These are phyloP conservation scores for Ophiostoma ulmi DNA, from an alignment of 2,329 filamentous ascomycete species.

Conservation along the genomic window DNA sequence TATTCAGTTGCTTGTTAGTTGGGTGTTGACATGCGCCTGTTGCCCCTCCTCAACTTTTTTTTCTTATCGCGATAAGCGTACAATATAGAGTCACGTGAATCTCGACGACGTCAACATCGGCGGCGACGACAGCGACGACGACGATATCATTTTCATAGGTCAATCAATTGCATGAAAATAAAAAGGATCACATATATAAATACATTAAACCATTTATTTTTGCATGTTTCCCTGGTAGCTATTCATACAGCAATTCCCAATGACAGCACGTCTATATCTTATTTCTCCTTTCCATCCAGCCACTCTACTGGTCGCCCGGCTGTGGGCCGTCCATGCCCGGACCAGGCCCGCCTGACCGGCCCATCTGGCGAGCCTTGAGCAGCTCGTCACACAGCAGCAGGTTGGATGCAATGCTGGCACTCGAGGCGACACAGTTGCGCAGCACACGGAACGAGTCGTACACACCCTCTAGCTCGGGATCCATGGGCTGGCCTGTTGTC, in stretches of 20 bases:
- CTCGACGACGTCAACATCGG: background rate
- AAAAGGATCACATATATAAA: background rate
- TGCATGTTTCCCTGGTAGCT: conserved; percentile 4
- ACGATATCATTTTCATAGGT: background rate
- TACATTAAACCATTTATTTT: background rate
- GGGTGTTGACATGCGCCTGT: conserved; percentile 11
- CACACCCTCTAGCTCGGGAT: conserved; percentile 84
- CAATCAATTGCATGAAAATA: background rate
- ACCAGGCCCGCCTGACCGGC: conserved; percentile 55
- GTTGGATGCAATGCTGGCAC: conserved; percentile 92
- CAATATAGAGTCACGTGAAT: background rate
- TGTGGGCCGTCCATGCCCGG: conserved; percentile 60
- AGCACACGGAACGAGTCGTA: conserved; percentile 96
- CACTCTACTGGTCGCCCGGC: conserved; percentile 34
- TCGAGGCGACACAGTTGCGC: conserved; percentile 88
- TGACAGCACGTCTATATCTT: conserved; percentile 2
- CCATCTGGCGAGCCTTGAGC: conserved; percentile 97
- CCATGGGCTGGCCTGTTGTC: conserved; percentile 85
- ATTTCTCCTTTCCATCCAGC: background rate
- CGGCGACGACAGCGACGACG: background rate
- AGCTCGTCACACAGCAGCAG: conserved; percentile 93
- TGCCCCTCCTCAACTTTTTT: conserved; percentile 17
- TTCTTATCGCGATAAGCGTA: conserved; percentile 15
- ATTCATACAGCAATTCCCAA: conserved; percentile 13
- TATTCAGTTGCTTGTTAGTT: background rate